Percentiles rank a stretch among this genome's conserved stretches.
Evolutionary conservation across 176 grass and related monocot genomes (phyloP).

Genomic region (Lolium multiflorum): DNA sequence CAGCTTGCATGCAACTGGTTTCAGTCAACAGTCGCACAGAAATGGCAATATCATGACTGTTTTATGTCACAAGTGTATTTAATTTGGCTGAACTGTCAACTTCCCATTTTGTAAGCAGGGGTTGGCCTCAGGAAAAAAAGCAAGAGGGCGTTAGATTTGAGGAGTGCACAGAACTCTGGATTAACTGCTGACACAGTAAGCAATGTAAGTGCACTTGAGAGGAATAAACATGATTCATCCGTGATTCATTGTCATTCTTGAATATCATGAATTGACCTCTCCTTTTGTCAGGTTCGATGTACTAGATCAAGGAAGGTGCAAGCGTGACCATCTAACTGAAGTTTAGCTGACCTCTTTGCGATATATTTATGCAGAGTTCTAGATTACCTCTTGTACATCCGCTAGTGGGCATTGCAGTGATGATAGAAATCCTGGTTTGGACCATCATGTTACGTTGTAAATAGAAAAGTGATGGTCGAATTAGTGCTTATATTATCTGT

Average conservation of each 20-base stretch:
- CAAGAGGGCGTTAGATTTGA: constrained; percentile 54
- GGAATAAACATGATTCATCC: not conserved
- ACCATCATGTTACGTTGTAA: constrained; percentile 13
- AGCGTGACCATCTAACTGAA: constrained; percentile 24
- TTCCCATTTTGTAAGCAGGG: constrained; percentile 9
- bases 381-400: constrained; percentile 18
- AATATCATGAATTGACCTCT: not conserved
- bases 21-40: not conserved
- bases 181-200: constrained; percentile 34
- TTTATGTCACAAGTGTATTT: not conserved
- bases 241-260: not conserved
- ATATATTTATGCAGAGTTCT: constrained; percentile 1
- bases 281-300: constrained; percentile 44
- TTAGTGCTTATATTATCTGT: not conserved
- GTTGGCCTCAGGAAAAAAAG: constrained; percentile 42
- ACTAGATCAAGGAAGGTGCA: constrained; percentile 57
- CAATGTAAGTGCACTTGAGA: constrained; percentile 47
- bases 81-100: not conserved
- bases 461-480: not conserved
- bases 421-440: not conserved
- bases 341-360: not conserved
- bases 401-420: not conserved
- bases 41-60: constrained; percentile 1
- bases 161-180: constrained; percentile 39
- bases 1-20: not conserved